Evolutionary conservation across 1,139 yeast genomes (phyloP).

Genomic region (Yarrowia galli): DNA sequence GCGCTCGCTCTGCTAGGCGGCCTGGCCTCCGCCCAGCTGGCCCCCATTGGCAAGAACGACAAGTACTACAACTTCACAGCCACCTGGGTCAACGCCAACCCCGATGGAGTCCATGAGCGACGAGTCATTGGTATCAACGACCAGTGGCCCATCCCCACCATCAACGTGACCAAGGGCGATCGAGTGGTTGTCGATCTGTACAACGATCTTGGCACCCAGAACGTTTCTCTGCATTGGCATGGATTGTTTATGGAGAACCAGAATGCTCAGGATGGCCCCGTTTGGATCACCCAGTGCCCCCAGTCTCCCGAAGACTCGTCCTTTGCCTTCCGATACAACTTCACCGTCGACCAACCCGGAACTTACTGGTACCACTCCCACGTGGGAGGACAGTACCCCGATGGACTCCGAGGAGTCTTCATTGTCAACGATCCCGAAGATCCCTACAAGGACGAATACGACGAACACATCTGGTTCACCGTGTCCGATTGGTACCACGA

Average conservation of each 20-base stretch:
- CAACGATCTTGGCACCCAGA: slow-evolving; percentile 66
- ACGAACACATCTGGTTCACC: slow-evolving; percentile 71
- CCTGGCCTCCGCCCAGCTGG: slow-evolving; percentile 33
- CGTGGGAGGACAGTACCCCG: slow-evolving; percentile 83
- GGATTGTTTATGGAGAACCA: slow-evolving; percentile 86
- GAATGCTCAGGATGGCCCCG: slow-evolving; percentile 89
- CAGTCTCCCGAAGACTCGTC: slow-evolving; percentile 65
- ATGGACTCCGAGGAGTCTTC: slow-evolving; percentile 85
- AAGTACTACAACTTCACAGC: slow-evolving; percentile 69
- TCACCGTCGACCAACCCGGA: slow-evolving; percentile 85
- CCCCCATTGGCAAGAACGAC: slow-evolving; percentile 37
- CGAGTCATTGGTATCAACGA: slow-evolving; percentile 81
- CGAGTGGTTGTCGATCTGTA: slow-evolving; percentile 68
- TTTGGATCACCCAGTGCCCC: slow-evolving; percentile 86
- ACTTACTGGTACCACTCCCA: slow-evolving; percentile 97
- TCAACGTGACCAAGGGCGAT: slow-evolving; percentile 77
- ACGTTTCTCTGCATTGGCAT: slow-evolving; percentile 88
- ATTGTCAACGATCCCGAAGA: slow-evolving; percentile 67
- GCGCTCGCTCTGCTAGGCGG: slow-evolving; percentile 14
- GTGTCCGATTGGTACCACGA: slow-evolving; percentile 88
- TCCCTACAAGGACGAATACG: slow-evolving; percentile 64
- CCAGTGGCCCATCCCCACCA: slow-evolving; percentile 82
- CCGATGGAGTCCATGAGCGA: slow-evolving; percentile 74
- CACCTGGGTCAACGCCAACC: slow-evolving; percentile 75
- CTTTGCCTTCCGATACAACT: slow-evolving; percentile 72